phyloP scores from a whole-genome alignment of 2,329 filamentous ascomycete species.

The Alternaria sp. region DNA sequence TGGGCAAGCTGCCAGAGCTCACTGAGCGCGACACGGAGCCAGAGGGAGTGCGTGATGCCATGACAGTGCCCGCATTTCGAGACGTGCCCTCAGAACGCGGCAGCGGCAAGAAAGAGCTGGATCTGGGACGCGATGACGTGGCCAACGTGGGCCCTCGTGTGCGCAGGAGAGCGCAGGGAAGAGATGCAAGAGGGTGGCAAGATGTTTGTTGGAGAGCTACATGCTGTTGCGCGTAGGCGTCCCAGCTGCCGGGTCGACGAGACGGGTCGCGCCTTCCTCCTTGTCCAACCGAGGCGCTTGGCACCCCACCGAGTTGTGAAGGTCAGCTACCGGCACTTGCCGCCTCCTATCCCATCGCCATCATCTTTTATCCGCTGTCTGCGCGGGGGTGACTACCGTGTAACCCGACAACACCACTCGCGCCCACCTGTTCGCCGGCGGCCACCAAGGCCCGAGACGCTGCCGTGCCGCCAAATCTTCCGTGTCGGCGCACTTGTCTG shows the following conservation, averaged over 20 bases:
- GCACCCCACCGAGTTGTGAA: conserved; percentile 8
- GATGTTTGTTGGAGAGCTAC: conserved; percentile 8
- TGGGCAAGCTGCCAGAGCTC: conserved; percentile 36
- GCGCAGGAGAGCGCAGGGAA: conserved; percentile 8
- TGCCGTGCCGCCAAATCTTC: neutral
- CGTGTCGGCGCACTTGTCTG: neutral
- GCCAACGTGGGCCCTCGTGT: conserved; percentile 6
- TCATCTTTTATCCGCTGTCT: neutral
- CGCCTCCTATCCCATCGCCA: neutral
- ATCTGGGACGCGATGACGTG: conserved; percentile 12
- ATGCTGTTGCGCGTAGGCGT: conserved; percentile 12
- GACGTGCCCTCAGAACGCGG: neutral
- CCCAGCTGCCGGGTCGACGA: conserved; percentile 15
- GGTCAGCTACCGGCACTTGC: neutral
- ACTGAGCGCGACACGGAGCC: conserved; percentile 33
- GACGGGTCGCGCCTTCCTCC: conserved; percentile 22
- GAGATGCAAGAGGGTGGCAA: neutral
- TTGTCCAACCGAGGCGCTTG: conserved; percentile 18
- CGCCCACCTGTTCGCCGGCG: neutral
- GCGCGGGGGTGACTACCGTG: conserved; percentile 1
- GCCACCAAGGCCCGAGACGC: neutral
- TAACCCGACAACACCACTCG: neutral
- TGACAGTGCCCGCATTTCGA: conserved; percentile 30
- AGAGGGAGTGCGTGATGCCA: conserved; percentile 35
- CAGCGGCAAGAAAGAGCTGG: neutral